A percentile compares a stretch with the other conserved stretches of the same genome.
Evolutionary conservation across 106 monocot species (phyloP).

Genomic region (Acanthochlamys bracteata): DNA sequence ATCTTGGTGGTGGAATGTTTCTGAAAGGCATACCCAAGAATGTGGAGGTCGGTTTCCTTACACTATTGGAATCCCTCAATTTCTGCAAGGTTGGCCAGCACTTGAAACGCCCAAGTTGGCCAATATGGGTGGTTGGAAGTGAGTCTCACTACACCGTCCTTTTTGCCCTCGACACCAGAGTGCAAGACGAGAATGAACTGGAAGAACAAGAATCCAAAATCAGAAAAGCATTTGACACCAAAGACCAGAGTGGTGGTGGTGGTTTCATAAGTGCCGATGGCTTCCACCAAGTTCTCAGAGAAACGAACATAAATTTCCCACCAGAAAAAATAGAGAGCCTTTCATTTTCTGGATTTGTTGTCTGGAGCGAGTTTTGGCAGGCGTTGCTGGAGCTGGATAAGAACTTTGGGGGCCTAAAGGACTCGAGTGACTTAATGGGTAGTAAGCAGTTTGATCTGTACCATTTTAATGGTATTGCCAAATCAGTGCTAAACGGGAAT

Average conservation of each 20-base stretch:
- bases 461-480: conserved; percentile 87
- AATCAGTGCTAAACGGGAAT: not conserved
- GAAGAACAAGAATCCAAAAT: conserved; percentile 67
- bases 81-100: conserved; percentile 89
- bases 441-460: conserved; percentile 74
- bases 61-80: conserved; percentile 84
- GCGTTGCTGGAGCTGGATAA: conserved; percentile 72
- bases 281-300: conserved; percentile 68
- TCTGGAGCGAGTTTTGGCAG: conserved; percentile 98
- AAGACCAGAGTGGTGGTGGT: conserved; percentile 95
- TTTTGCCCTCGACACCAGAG: conserved; percentile 61
- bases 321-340: conserved; percentile 46
- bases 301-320: conserved; percentile 51
- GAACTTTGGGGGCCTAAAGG: conserved; percentile 64
- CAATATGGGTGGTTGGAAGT: conserved; percentile 96
- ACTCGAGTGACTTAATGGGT: conserved; percentile 48
- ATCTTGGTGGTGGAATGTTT: conserved; percentile 83
- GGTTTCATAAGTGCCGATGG: conserved; percentile 80
- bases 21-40: conserved; percentile 66
- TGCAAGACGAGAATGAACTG: conserved; percentile 82
- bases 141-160: conserved; percentile 98
- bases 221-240: conserved; percentile 55
- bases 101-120: conserved; percentile 80
- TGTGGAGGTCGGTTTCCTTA: conserved; percentile 89
- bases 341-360: conserved; percentile 46